Base-by-base conservation (phyloP, 1,139 yeast species). In the Lodderomyces metapsilosis region DNA sequence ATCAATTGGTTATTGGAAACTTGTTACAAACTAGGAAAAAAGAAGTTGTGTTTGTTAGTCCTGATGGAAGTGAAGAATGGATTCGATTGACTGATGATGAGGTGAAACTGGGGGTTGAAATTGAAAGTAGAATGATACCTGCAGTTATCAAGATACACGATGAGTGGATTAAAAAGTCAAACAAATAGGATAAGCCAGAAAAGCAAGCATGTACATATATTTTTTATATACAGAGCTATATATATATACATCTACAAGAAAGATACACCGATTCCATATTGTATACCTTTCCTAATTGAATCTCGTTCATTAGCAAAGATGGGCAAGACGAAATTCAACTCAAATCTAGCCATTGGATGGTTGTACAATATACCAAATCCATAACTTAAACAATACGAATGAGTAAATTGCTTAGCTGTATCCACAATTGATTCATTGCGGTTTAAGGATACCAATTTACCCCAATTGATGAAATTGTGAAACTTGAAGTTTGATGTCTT, bases 1-100 rank as follows among this genome's bases (percentile, higher is more conserved):
- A 94, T 62, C 97, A 89, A 58, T 68, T 94, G 47, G 99, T 94
- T 9, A 89, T 94, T 59, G 99, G 98, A 8, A 94, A 94, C 58
- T 67, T 94, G 52, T 69, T 94, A 48, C 96, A 91, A 57, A 85
- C 95, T 0, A 79, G 98, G 55, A 91, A 89, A 62, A 71, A 70
- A 41, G 94, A 89, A 57, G 97, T 92, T 37, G 88, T 88, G 3
- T 88, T 94, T 62, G 97, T 94, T 3, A 76, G 81, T 2, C 76
- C 76, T 4, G 71, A 74, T 13, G 62, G 66, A 28, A 53, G 58
- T 5, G 62, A 66, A 30, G 49, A 53, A 5, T 83, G 92, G 87
- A 65, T 82, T 44, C 68, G 62, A 43, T 60, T 88, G 37, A 52
- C 70, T 1, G 64, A 66, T 0, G 66, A 68, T 9, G 74, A 80